These are phyloP conservation scores for Podaxis mareebaensis DNA, from an alignment of 768 basidiomycete species.

Conservation along the genomic window DNA sequence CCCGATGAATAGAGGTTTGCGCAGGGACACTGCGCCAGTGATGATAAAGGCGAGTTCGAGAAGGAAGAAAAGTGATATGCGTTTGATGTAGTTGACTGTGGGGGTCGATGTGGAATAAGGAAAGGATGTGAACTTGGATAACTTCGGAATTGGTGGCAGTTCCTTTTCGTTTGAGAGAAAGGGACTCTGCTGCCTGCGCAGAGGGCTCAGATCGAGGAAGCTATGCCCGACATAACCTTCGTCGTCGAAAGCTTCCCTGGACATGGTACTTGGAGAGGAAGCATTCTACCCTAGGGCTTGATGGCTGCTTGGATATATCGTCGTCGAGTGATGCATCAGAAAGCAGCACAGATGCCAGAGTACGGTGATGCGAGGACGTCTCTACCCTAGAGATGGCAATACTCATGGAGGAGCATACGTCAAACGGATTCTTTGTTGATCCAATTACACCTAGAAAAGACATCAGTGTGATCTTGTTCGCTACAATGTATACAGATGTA, in stretches of 20 bases:
- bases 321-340: not conserved
- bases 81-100: slow-evolving; percentile 1
- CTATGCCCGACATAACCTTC: not conserved
- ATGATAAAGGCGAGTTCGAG: slow-evolving; percentile 3
- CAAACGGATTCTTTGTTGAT: not conserved
- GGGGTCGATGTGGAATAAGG: not conserved
- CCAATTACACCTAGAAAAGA: not conserved
- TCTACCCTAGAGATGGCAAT: too few species aligned
- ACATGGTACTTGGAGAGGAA: not conserved
- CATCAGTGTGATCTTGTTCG: not conserved
- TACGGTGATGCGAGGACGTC: too few species aligned
- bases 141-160: not conserved
- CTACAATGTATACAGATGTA: not conserved
- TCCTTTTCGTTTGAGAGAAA: not conserved
- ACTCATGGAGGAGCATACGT: too few species aligned
- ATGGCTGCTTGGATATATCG: not conserved
- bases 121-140: not conserved
- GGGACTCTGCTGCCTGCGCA: not conserved
- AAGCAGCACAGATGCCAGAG: not conserved
- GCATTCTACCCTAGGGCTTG: not conserved
- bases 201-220: not conserved
- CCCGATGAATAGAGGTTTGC: not conserved
- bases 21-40: not conserved
- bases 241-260: not conserved
- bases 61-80: not conserved